phyloP scores from a whole-genome alignment of 805 yeast species.

The Saccharomyces jurei region DNA sequence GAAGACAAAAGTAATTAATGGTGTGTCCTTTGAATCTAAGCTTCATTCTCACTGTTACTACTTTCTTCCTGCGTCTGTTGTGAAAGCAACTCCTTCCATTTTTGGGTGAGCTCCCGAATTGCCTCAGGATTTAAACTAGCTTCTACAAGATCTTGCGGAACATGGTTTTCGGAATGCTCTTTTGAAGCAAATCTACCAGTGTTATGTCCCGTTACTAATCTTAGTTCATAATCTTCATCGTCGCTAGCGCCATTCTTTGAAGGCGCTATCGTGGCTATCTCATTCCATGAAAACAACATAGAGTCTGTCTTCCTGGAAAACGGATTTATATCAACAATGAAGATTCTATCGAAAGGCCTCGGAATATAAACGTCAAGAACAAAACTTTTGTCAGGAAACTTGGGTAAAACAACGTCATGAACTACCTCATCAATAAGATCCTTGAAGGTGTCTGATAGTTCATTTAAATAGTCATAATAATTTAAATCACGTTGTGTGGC shows the following conservation, averaged over 20 bases:
- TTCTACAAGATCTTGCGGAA: slow-evolving; percentile 84
- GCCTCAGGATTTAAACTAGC: slow-evolving; percentile 64
- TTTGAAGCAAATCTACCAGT: slow-evolving; percentile 69
- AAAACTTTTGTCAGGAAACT: slow-evolving; percentile 48
- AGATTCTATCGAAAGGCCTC: slow-evolving; percentile 55
- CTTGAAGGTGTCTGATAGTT: slow-evolving; percentile 40
- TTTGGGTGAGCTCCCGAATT: slow-evolving; percentile 58
- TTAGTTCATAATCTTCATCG: slow-evolving; percentile 40
- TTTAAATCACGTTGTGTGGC: slow-evolving; percentile 82
- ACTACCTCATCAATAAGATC: slow-evolving; percentile 49
- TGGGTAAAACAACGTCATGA: slow-evolving; percentile 36
- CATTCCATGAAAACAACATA: slow-evolving; percentile 77
- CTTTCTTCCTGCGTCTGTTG: slow-evolving; percentile 20
- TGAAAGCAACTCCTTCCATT: slow-evolving; percentile 43
- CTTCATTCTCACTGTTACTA: slow-evolving; percentile 6
- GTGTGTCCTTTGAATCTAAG: neutral
- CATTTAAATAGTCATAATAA: slow-evolving; percentile 61
- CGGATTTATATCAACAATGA: slow-evolving; percentile 81
- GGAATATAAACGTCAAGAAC: slow-evolving; percentile 82
- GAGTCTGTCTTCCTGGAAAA: slow-evolving; percentile 73
- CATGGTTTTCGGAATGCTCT: slow-evolving; percentile 84
- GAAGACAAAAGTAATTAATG: too few relatives aligned
- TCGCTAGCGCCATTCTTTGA: slow-evolving; percentile 1
- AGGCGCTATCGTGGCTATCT: slow-evolving; percentile 36
- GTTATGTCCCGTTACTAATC: slow-evolving; percentile 63